Evolutionary conservation across 2,329 filamentous ascomycete genomes (phyloP), one percentile per base, ranked within the genome.

Genomic region (Botrytis elliptica): DNA sequence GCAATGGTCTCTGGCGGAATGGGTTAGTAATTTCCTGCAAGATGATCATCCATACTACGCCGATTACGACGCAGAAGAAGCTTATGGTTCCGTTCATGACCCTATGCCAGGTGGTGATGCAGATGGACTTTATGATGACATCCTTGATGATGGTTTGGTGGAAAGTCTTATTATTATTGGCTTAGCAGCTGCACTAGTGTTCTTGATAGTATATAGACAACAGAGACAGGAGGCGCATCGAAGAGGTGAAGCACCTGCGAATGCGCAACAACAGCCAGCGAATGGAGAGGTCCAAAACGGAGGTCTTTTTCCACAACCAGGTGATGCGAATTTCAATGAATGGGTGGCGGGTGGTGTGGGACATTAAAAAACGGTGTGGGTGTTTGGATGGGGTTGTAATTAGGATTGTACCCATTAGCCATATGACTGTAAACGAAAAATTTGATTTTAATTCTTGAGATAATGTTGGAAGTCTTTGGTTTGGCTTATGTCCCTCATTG

Each of bases 81-180:
- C 78, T 60, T 80, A 76, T 68, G 77, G 80, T 25, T 81, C 85
- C 44, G 87, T 87, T 70, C 86, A 88, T 49, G 88, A 88, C 68
- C 85, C 84, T 64, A 88, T 89, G 81, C 86, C 86, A 8, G 86
- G 85, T 20, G 88, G 85, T 18, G 86, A 89, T 33, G 84, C 85
- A 25, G 85, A 88, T 73, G 87, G 87, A 67, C 85, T 84, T 36
- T 84, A 87, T 74, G 90, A 92, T 70, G 90, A 91, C 3, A 83
- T 90, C 3, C 86, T 92, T 44, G 92, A 95, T 69, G 93, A 94
- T 65, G 93, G 93, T 20, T 84, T 97, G 25, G 77, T 98, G 18
- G 96, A 98, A 82, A 95, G 92, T 62, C 83, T 98, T 38, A 85
- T 97, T 63, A 97, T 99, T 75, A 85, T 98, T 22, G 91, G 89